A percentile compares a stretch with the other conserved stretches of the same genome.
These are phyloP conservation scores for Rhododendron simsii DNA, from an alignment of 148 eudicot species.

Conservation along the genomic window DNA sequence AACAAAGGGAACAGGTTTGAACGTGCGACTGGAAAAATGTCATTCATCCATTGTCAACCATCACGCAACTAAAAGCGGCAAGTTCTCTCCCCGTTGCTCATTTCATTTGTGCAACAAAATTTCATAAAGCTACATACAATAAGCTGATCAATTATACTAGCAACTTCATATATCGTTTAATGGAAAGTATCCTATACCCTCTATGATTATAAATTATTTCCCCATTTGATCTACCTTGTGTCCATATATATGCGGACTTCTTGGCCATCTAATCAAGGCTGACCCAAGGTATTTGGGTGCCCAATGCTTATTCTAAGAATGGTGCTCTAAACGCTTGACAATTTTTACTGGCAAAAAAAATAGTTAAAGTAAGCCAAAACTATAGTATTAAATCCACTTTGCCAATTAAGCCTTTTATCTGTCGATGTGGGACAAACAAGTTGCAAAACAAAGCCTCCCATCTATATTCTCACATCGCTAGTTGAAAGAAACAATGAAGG, in stretches of 20 bases:
- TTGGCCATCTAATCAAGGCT: neutral
- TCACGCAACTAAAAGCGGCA: neutral
- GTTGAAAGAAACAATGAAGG: too few species aligned
- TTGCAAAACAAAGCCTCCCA: too few species aligned
- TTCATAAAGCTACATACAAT: neutral
- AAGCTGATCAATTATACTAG: neutral
- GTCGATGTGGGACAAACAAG: too few species aligned
- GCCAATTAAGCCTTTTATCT: too few species aligned
- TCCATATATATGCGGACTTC: neutral
- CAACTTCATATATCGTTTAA: neutral
- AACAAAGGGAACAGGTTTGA: too few species aligned
- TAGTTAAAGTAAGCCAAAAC: too few species aligned
- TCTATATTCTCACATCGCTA: too few species aligned
- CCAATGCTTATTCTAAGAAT: too few species aligned
- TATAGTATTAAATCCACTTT: too few species aligned
- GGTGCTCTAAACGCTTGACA: too few species aligned
- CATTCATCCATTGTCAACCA: neutral
- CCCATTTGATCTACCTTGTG: neutral
- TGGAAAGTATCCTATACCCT: neutral
- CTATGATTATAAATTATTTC: neutral
- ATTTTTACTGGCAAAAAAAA: too few species aligned
- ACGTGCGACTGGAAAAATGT: neutral
- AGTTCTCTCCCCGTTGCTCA: neutral
- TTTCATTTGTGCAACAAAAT: neutral
- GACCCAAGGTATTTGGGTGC: too few species aligned